Evolutionary conservation across 164 flowering plant genomes (phyloP), one percentile per base, ranked within the genome.

Genomic region (Houttuynia cordata): DNA sequence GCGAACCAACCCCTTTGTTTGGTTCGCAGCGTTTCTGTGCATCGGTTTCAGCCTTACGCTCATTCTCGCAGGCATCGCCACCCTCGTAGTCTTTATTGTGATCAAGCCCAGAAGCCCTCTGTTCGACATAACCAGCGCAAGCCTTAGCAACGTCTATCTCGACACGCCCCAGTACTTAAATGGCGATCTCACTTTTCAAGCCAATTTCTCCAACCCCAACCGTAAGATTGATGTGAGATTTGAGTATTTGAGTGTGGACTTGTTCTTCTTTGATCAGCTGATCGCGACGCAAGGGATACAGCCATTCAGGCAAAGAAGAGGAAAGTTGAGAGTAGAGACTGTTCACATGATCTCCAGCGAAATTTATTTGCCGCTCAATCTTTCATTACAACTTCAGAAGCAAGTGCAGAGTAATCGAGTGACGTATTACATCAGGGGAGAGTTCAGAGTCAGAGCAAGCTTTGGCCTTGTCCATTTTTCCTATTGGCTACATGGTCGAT

Each of bases 131-230:
- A 67, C 85, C 3, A 59, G 60, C 20, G 95, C 80, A 40, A 79
- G 58, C 75, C 89, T 90, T 59, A 80, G 67, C 64, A 72, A 71
- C 70, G 69, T 87, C 76, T 85, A 83, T 80, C 76, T 90, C 52
- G 90, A 85, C 68, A 77, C 97, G 3, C 76, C 85, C 0, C 77
- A 76, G 70, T 79, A 75, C 65, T 68, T 85, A 47, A 85, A 84
- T 22, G 83, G 90, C 0, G 90, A 90, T 57, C 72, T 82, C 60
- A 73, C 77, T 39, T 67, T 90, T 67, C 73, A 83, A 0, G 92
- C 83, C 39, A 87, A 87, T 51, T 82, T 90, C 71, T 71, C 97
- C 23, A 90, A 90, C 74, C 95, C 95, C 18, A 90, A 85, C 59
- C 65, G 64, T 60, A 85, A 76, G 68, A 70, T 87, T 0, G 74